A percentile compares a stretch with the other conserved stretches of the same genome.
Evolutionary conservation across 2,329 filamentous ascomycete genomes (phyloP).

Genomic region (Xylariaceae sp.): DNA sequence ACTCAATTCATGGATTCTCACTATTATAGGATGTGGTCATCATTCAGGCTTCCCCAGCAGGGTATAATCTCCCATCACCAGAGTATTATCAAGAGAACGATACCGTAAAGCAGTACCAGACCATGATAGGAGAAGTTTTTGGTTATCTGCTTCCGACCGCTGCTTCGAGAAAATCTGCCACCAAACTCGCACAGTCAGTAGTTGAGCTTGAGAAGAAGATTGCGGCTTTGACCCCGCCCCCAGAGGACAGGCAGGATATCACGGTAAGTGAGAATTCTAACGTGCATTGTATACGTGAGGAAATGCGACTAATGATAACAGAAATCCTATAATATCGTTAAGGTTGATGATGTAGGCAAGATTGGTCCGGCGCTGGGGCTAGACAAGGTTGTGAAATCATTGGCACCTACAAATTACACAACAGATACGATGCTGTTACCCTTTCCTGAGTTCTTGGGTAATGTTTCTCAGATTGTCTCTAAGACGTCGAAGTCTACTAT

Average conservation of each 20-base stretch:
- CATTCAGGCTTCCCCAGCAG: slow-evolving; percentile 50
- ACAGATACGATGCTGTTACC: slow-evolving; percentile 63
- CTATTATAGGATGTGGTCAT: slow-evolving; percentile 41
- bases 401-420: slow-evolving; percentile 59
- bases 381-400: slow-evolving; percentile 55
- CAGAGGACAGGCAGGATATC: slow-evolving; percentile 65
- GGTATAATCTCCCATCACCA: slow-evolving; percentile 66
- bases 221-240: slow-evolving; percentile 63
- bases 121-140: slow-evolving; percentile 50
- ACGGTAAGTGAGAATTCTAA: slow-evolving; percentile 48
- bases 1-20: slow-evolving; percentile 3
- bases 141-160: slow-evolving; percentile 39
- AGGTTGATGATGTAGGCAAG: slow-evolving; percentile 59
- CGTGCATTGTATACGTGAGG: background rate
- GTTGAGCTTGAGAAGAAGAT: slow-evolving; percentile 68
- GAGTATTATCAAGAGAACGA: slow-evolving; percentile 65
- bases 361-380: slow-evolving; percentile 65
- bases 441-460: slow-evolving; percentile 66
- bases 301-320: slow-evolving; percentile 32
- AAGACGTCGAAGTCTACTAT: slow-evolving; percentile 61
- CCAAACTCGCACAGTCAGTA: slow-evolving; percentile 48
- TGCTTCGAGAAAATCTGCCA: slow-evolving; percentile 32
- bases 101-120: slow-evolving; percentile 59
- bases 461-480: slow-evolving; percentile 61
- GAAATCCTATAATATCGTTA: slow-evolving; percentile 71